These are phyloP conservation scores for Alternaria gansuensis DNA, from an alignment of 2,329 filamentous ascomycete genomes.

Conservation along the genomic window DNA sequence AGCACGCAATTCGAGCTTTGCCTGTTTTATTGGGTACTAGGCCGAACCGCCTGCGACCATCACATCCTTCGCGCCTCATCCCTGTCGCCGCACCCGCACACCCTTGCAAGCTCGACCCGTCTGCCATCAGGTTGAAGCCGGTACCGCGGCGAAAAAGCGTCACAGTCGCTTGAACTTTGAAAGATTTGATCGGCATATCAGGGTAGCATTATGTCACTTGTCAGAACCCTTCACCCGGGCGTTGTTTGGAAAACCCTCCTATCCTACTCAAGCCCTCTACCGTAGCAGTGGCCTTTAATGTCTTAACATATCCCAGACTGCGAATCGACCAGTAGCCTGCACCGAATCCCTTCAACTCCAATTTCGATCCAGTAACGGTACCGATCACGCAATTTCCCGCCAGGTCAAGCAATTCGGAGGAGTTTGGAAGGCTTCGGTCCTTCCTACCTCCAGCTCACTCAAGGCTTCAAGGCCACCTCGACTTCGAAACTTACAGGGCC, in stretches of 20 bases:
- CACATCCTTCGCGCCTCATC: constrained; percentile 35
- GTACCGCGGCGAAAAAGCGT: constrained; percentile 27
- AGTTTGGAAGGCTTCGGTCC: constrained; percentile 29
- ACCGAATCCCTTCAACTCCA: constrained; percentile 6
- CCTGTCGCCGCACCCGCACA: constrained; percentile 39
- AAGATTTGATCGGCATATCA: constrained; percentile 24
- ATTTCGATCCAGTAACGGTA: constrained; percentile 9
- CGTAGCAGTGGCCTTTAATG: constrained; percentile 9
- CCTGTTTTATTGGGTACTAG: constrained; percentile 35
- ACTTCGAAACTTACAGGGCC: constrained; percentile 22
- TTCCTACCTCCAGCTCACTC: constrained; percentile 24
- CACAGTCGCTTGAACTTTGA: constrained; percentile 13
- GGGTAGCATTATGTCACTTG: constrained; percentile 40
- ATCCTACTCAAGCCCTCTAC: constrained; percentile 3
- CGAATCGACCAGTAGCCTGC: constrained; percentile 9
- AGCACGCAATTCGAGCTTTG: constrained; percentile 47
- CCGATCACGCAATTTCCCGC: constrained; percentile 41
- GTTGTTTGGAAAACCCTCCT: constrained; percentile 17
- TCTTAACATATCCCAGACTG: constrained; percentile 13
- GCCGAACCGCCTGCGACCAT: constrained; percentile 26
- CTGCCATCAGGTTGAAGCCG: constrained; percentile 25
- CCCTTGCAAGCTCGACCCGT: constrained; percentile 33
- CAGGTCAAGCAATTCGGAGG: constrained; percentile 38
- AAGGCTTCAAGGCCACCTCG: constrained; percentile 16
- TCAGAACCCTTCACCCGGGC: constrained; percentile 21